Evolutionary conservation across 2,329 filamentous ascomycete species (phyloP).

Genomic region (Aureobasidium sp.): DNA sequence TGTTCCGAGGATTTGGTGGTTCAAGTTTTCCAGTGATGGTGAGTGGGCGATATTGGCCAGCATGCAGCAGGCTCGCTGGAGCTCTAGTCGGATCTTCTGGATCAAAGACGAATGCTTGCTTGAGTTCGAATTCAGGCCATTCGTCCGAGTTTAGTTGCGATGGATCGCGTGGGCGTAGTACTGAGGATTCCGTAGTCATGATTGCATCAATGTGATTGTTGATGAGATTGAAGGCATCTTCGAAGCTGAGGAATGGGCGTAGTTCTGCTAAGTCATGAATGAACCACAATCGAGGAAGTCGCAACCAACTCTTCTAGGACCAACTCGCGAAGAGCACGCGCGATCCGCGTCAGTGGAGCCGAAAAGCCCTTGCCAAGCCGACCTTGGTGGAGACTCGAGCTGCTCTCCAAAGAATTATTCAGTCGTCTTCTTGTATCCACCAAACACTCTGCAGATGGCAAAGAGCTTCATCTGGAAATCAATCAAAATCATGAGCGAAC

Average conservation of each 20-base stretch:
- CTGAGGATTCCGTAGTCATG: slow-evolving; percentile 22
- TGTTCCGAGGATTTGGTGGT: slow-evolving; percentile 37
- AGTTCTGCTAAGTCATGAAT: neutral
- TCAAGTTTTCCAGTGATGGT: slow-evolving; percentile 53
- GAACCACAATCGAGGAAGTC: neutral
- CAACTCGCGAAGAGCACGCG: neutral
- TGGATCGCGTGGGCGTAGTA: slow-evolving; percentile 35
- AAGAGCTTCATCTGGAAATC: slow-evolving; percentile 17
- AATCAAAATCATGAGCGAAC: slow-evolving; percentile 13
- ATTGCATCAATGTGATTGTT: neutral
- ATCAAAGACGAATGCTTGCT: slow-evolving; percentile 53
- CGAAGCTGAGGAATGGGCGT: neutral
- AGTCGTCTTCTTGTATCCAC: neutral
- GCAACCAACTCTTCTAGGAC: neutral
- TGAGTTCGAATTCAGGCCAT: slow-evolving; percentile 56
- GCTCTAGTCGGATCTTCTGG: slow-evolving; percentile 33
- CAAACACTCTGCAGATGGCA: neutral
- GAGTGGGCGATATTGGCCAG: slow-evolving; percentile 52
- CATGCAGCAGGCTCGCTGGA: slow-evolving; percentile 52
- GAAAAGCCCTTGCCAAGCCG: neutral
- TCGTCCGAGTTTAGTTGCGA: slow-evolving; percentile 33
- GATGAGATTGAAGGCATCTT: neutral
- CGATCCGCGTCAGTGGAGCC: slow-evolving; percentile 18
- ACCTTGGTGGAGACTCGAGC: neutral
- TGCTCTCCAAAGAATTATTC: neutral